Percentiles rank a stretch among this genome's conserved stretches.
Conservation (phyloP, 2,329 filamentous ascomycete species). For the Arthrinium puccinioides region DNA sequence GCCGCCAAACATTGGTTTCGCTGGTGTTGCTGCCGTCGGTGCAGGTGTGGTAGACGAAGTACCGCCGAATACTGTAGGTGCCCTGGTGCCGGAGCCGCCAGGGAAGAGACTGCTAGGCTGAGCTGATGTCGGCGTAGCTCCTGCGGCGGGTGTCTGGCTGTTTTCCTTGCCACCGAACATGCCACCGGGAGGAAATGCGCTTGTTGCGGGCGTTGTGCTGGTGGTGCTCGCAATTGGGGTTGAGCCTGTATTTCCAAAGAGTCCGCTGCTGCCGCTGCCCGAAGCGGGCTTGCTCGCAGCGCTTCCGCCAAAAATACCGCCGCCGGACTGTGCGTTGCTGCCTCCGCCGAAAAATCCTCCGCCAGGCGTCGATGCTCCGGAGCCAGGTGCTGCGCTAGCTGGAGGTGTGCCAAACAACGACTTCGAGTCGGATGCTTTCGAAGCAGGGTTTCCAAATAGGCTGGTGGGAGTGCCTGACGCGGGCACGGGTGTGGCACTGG, state of each 20-base stretch:
- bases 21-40: conserved; percentile 29
- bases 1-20: conserved; percentile 38
- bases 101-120: conserved; percentile 13
- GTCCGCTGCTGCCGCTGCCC: conserved; percentile 11
- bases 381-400: conserved; percentile 17
- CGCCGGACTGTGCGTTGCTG: conserved; percentile 6
- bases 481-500: conserved; percentile 13
- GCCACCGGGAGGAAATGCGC: conserved; percentile 12
- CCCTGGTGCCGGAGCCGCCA: conserved; percentile 6
- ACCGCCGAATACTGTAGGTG: conserved; percentile 14
- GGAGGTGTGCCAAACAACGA: conserved; percentile 21
- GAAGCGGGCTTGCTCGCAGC: conserved; percentile 8
- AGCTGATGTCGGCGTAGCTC: conserved; percentile 13
- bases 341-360: conserved; percentile 16
- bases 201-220: conserved; percentile 15
- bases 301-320: not conserved
- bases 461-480: conserved; percentile 12
- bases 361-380: conserved; percentile 12
- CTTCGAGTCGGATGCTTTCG: conserved; percentile 23
- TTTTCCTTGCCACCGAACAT: conserved; percentile 20
- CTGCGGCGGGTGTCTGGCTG: conserved; percentile 12
- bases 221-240: conserved; percentile 16
- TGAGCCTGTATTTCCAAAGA: conserved; percentile 23
- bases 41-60: conserved; percentile 11
- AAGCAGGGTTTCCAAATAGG: conserved; percentile 26